Evolutionary conservation across 495 filamentous ascomycete genomes (phyloP).

Genomic region (Xylaria castorea): DNA sequence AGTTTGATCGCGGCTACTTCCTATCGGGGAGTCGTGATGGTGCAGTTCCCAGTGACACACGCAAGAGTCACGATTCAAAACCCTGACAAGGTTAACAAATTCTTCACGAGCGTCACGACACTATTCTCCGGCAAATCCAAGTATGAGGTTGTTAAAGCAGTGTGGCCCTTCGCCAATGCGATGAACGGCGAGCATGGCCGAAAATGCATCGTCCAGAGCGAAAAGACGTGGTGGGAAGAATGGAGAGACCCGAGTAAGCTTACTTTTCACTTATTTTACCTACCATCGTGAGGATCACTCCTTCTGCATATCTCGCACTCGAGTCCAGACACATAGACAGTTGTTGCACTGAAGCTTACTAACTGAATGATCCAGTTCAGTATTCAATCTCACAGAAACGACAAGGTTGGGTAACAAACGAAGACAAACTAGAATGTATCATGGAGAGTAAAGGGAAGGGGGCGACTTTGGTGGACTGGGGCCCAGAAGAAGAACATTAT

Average conservation of each 20-base stretch:
- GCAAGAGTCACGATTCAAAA: slow-evolving; percentile 54
- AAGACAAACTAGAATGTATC: slow-evolving; percentile 58
- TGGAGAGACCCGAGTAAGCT: slow-evolving; percentile 51
- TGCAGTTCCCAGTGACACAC: slow-evolving; percentile 60
- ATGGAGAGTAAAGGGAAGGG: slow-evolving; percentile 51
- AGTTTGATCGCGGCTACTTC: slow-evolving; percentile 50
- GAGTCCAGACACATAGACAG: background rate
- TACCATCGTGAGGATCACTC: background rate
- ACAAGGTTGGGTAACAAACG: slow-evolving; percentile 57
- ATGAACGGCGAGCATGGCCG: slow-evolving; percentile 47
- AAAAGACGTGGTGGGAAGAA: slow-evolving; percentile 61
- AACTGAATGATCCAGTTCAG: slow-evolving; percentile 25
- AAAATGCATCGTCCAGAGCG: slow-evolving; percentile 55
- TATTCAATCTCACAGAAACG: slow-evolving; percentile 53
- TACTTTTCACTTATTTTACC: background rate
- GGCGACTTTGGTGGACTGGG: slow-evolving; percentile 47
- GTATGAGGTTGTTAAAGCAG: slow-evolving; percentile 58
- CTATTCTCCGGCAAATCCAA: slow-evolving; percentile 53
- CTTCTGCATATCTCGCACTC: background rate
- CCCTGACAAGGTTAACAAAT: slow-evolving; percentile 54
- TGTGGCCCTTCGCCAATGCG: slow-evolving; percentile 55
- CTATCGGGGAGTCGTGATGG: slow-evolving; percentile 56
- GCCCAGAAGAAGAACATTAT: slow-evolving; percentile 36
- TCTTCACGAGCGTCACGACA: slow-evolving; percentile 50
- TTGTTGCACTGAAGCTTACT: background rate